Evolutionary conservation across 768 basidiomycete species (phyloP), one percentile per base, ranked within the genome.

Genomic region (Hebeloma cylindrosporum): DNA sequence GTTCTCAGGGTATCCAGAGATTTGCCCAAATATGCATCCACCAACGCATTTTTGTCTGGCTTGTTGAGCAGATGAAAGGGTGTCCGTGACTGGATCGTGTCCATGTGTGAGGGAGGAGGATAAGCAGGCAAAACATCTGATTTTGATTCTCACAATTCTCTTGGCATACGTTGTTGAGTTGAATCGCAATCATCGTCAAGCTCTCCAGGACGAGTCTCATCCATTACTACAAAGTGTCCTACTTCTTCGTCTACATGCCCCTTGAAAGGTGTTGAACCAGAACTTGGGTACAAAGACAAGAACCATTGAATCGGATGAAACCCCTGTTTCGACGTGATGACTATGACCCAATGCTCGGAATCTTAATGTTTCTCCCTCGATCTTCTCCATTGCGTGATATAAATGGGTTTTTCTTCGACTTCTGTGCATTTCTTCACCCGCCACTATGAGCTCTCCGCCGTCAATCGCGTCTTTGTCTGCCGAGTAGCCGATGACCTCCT

Each of bases 1-100:
- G 90, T 92, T 43, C 87, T 74, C 18, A 92, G 65, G 2, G 64
- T 65, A 32, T 76, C 65, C 48, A 90, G 57, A 18, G 70, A 57
- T 57, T 73, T 77, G 16, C 84, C 83, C 27, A 75, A 66, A 64
- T 82, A 91, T 44, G 78, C 70, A 32, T 72, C 54, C 20, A 73
- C 60, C 16, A 88, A 65, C 7, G 61, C 69, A 43, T 70, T 69
- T 58, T 83, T 82, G 50, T 68, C 59, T 2, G 79, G 77, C 2
- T 47, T 38, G 5, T 46, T 44, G 4, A 55, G 50, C 1, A 58
- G 30, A 10, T 56, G 26, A 40, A 59, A 45, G 6, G 62, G 60
- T 2, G 64, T 64, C 14, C 43, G 39, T 2, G 60, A 51, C 49
- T 65, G 62, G 18, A 43, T 33, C 17, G 48, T 38, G 60, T 64